These are phyloP conservation scores for Didymella exigua DNA, from an alignment of 2,329 filamentous ascomycete genomes.

Conservation along the genomic window DNA sequence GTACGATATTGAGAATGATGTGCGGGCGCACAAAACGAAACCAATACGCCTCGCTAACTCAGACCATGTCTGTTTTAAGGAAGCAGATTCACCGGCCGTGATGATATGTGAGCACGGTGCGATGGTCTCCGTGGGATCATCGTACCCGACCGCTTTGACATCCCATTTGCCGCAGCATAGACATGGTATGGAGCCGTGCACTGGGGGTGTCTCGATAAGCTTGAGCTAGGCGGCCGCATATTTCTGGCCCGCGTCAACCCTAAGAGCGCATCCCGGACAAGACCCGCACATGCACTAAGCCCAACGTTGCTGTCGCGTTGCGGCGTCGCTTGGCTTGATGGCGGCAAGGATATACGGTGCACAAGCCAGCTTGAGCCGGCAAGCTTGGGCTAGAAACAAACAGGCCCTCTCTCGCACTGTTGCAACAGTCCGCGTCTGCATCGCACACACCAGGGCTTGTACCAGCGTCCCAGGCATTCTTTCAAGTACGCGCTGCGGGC, in stretches of 20 bases:
- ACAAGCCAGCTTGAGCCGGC: constrained; percentile 34
- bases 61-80: constrained; percentile 34
- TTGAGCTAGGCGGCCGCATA: constrained; percentile 36
- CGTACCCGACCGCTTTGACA: constrained; percentile 33
- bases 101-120: constrained; percentile 28
- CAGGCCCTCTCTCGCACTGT: constrained; percentile 37
- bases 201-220: constrained; percentile 21
- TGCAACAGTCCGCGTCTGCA: constrained; percentile 45
- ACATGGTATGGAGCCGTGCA: constrained; percentile 33
- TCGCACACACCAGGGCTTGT: constrained; percentile 42
- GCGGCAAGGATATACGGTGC: constrained; percentile 33
- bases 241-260: constrained; percentile 35
- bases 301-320: constrained; percentile 35
- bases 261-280: constrained; percentile 38
- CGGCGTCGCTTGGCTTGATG: constrained; percentile 37
- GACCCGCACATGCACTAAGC: constrained; percentile 39
- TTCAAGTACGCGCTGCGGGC: constrained; percentile 47
- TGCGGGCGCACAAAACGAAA: constrained; percentile 33
- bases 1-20: constrained; percentile 39
- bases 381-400: constrained; percentile 40
- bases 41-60: constrained; percentile 36
- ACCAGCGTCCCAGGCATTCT: constrained; percentile 37
- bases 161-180: constrained; percentile 42
- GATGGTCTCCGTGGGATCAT: constrained; percentile 32
- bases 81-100: constrained; percentile 42